These are phyloP conservation scores for Cystofilobasidium bisporidii DNA, from an alignment of 768 basidiomycete species.

Conservation along the genomic window DNA sequence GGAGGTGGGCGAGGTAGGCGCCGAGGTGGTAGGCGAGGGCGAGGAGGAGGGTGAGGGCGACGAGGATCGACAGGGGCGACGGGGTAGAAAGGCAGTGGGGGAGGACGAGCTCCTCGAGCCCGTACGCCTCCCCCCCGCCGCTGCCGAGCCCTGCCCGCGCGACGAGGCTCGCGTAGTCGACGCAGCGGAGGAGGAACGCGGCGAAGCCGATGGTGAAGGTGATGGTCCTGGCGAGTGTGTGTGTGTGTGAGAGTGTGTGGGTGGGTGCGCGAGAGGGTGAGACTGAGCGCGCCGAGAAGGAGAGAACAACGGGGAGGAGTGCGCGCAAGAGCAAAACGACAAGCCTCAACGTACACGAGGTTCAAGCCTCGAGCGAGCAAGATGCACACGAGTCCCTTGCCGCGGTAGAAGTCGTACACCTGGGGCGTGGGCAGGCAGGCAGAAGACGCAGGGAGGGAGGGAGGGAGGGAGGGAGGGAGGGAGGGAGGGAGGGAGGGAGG, in stretches of 20 bases:
- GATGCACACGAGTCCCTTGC: constrained; percentile 93
- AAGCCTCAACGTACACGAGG: constrained; percentile 60
- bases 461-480: too few relatives aligned
- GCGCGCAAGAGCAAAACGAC: background rate
- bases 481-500: too few relatives aligned
- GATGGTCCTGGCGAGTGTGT: constrained; percentile 57
- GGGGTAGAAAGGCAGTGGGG: constrained; percentile 70
- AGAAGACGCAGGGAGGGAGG: too few relatives aligned
- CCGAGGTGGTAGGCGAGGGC: constrained; percentile 85
- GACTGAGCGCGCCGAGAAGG: too few relatives aligned
- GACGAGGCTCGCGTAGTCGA: constrained; percentile 77
- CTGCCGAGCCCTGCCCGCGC: constrained; percentile 52
- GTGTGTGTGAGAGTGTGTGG: constrained; percentile 28
- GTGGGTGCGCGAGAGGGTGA: constrained; percentile 3
- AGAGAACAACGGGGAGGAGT: too few relatives aligned
- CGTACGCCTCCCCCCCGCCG: constrained; percentile 39
- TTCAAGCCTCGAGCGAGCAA: constrained; percentile 83
- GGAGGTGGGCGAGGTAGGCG: constrained; percentile 62
- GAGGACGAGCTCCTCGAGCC: constrained; percentile 70
- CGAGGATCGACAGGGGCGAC: too few relatives aligned
- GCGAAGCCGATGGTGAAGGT: constrained; percentile 99
- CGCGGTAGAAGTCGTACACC: constrained; percentile 84
- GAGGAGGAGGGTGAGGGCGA: constrained; percentile 71
- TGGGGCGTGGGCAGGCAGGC: constrained; percentile 23
- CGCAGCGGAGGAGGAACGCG: constrained; percentile 86